A percentile compares a stretch with the other conserved stretches of the same genome.
Evolutionary conservation across 345 rosid species (phyloP).

Genomic region (Hirschfeldia incana): DNA sequence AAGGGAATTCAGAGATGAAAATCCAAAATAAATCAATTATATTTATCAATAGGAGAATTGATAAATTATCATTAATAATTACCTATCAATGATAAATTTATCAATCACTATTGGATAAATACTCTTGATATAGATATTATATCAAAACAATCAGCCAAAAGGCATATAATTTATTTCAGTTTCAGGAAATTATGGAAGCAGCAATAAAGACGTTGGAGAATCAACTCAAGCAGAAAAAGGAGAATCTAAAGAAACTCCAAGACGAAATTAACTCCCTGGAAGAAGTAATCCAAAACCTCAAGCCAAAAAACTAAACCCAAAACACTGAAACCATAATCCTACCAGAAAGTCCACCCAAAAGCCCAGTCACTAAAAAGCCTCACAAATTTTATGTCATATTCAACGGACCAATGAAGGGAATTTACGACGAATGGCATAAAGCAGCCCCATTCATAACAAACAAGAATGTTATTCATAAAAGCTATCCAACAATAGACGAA

Average conservation of each 20-base stretch:
- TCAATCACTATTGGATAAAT: too few relatives aligned
- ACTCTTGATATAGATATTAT: neutral
- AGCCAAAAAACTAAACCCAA: neutral
- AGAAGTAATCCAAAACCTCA: neutral
- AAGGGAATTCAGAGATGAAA: too few relatives aligned
- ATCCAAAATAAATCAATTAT: too few relatives aligned
- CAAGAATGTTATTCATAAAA: too few relatives aligned
- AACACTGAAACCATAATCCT: neutral
- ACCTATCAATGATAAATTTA: too few relatives aligned
- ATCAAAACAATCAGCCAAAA: neutral
- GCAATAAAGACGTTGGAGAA: neutral
- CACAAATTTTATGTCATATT: neutral
- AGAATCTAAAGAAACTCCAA: neutral
- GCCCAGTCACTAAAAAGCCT: too few relatives aligned
- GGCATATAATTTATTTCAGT: neutral
- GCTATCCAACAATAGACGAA: neutral
- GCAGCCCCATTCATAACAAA: neutral
- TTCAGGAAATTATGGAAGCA: neutral
- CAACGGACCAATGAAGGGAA: neutral
- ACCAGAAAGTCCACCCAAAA: neutral
- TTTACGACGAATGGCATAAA: neutral
- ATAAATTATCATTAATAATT: too few relatives aligned
- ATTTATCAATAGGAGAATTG: too few relatives aligned
- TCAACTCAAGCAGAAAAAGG: neutral
- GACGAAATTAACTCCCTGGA: neutral